Evolutionary conservation across 768 basidiomycete genomes (phyloP), one percentile per base, ranked within the genome.

Genomic region (Boletus coccyginus): DNA sequence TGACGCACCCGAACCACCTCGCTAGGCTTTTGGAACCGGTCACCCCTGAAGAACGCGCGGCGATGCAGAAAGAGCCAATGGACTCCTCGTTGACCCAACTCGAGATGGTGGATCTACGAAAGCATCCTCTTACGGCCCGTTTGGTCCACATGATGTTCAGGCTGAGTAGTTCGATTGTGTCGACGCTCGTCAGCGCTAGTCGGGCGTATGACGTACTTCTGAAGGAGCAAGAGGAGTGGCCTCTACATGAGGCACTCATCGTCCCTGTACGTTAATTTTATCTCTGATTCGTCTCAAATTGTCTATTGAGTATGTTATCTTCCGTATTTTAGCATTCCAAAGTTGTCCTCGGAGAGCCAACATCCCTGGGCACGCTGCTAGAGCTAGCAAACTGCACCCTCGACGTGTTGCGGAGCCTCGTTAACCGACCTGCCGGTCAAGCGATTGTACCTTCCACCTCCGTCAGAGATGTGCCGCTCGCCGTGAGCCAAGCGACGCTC

Each of bases 311-410:
- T 45, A 17, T 14, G 27, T 27, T 55, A 1, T 46, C 41, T 35
- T 24, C 5, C 16, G 5, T 33, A 19, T 55, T 46, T 39, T 51
- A 96, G 93, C 90, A 91, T 66, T 88, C 90, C 5, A 94, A 92
- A 63, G 87, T 93, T 6, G 87, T 92, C 3, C 77, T 88, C 0
- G 84, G 86, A 14, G 93, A 94, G 61, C 86, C 89, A 8, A 84
- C 92, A 0, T 94, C 93, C 0, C 73, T 94, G 51, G 93, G 94
- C 17, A 94, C 94, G 0, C 72, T 96, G 8, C 79, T 94, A n/a
- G 93, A 95, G 72, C 74, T 94, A 5, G 90, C 85, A 2, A 90
- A 88, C 53, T 85, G 84, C 56, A 85, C 87, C 1, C 75, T 90
- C 36, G 92, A 94, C 59, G 78, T 90, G 17, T 75, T 94, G 40